Evolutionary conservation across 1,139 yeast species (phyloP).

Genomic region (Saccharomyces pastorianus): DNA sequence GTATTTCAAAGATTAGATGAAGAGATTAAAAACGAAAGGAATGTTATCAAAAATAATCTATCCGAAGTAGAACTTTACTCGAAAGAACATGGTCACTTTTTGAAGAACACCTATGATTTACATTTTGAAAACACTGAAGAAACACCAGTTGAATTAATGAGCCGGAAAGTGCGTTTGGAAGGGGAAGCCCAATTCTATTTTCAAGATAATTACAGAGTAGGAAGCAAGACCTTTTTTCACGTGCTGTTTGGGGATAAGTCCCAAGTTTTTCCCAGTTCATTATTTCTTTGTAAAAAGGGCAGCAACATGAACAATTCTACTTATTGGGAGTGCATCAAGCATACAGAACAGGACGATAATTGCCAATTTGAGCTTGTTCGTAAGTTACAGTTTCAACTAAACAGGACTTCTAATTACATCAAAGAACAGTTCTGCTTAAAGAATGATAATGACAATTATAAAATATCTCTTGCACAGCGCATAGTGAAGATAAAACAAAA

Average conservation of each 20-base stretch:
- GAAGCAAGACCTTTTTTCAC: conserved; percentile 80
- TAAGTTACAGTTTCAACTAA: conserved; percentile 22
- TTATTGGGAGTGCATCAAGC: conserved; percentile 13
- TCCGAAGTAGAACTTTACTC: conserved; percentile 2
- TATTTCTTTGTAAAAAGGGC: conserved; percentile 18
- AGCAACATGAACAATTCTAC: conserved; percentile 13
- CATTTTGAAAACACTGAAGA: conserved; percentile 16
- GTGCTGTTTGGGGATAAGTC: conserved; percentile 76
- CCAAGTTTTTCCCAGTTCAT: conserved; percentile 26
- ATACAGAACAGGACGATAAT: conserved; percentile 8
- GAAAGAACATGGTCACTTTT: background rate
- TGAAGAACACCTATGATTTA: background rate
- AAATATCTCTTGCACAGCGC: conserved; percentile 33
- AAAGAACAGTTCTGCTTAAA: conserved; percentile 4
- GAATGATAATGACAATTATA: conserved; percentile 5
- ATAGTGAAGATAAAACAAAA: conserved; percentile 33
- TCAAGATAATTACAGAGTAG: conserved; percentile 38
- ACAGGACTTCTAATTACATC: conserved; percentile 26
- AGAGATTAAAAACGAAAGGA: conserved; percentile 15
- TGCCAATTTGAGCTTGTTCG: conserved; percentile 16
- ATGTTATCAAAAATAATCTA: conserved; percentile 3
- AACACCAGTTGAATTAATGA: conserved; percentile 12
- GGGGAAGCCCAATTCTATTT: conserved; percentile 30
- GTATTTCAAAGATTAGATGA: conserved; percentile 19
- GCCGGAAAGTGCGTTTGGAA: conserved; percentile 20